Evolutionary conservation across 2,329 filamentous ascomycete genomes (phyloP), one percentile per base, ranked within the genome.

Genomic region (Helotiales sp.): DNA sequence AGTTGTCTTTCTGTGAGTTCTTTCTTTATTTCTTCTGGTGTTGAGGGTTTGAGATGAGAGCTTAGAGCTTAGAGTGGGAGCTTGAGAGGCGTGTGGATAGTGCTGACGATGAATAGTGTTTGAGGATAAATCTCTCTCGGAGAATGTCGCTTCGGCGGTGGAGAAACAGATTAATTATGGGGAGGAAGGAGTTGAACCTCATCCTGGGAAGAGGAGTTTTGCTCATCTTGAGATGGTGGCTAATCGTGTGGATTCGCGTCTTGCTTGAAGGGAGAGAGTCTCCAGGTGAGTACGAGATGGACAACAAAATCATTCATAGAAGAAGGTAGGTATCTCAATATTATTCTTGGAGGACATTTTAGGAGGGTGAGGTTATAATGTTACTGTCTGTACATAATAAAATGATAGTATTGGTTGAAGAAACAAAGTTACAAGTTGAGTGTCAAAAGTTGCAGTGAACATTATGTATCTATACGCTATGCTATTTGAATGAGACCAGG

Each of bases 1-100:
- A 79, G 56, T 64, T 79, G 57, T 72, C 77, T 15, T 78, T 79
- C 68, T 67, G 73, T 75, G 67, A 71, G 72, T 53, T n/a, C n/a
- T 30, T 17, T 17, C 29, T 31, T 24, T 46, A 13, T 8, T 46
- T 46, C 19, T 27, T 46, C 5, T 2, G n/a, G n/a, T 38, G 15
- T n/a, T 38, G 34, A n/a, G 34, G n/a, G 34, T n/a, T n/a, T 17
- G 10, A 8, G 17, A 42, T 10, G 38, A 24, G 13, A 13, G 17
- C 8, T 15, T 3, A 24, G 9, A 42, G 19, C 17, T 24, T 6
- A 13, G 12, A 42, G 9, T 17, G 19, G 34, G 4, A 12, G 5
- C 9, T 24, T 9, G 2, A 24, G 38, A 24, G n/a, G 34, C 19
- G 12, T 17, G 15, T 13, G n/a, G 25, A 46, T 25, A n/a, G 40